Evolutionary conservation across 257 asterid species (phyloP).

Genomic region (Scutellaria barbata): DNA sequence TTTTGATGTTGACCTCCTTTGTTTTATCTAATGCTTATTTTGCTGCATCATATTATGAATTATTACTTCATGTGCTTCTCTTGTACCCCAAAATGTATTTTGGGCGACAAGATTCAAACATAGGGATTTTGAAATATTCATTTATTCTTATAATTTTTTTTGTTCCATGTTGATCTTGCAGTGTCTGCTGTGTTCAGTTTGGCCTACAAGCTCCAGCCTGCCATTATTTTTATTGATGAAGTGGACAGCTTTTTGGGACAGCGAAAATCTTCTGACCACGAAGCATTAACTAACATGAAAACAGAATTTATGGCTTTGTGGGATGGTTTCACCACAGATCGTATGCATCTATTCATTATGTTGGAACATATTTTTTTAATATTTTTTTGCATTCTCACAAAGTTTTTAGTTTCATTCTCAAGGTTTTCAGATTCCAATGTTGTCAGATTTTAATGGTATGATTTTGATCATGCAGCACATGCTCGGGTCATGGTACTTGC

Average conservation of each 20-base stretch:
- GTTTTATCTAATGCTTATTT: not conserved
- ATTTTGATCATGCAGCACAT: constrained; percentile 49
- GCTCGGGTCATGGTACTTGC: constrained; percentile 93
- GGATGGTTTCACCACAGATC: constrained; percentile 97
- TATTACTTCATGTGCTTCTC: constrained; percentile 3
- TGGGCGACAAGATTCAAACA: constrained; percentile 13
- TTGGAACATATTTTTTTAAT: not conserved
- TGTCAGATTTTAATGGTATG: constrained; percentile 9
- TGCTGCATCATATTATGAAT: not conserved
- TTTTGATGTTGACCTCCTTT: not conserved
- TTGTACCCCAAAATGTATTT: not conserved
- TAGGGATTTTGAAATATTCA: not conserved
- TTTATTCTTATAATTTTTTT: constrained; percentile 16
- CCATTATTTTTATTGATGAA: constrained; percentile 90
- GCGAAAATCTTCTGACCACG: constrained; percentile 81
- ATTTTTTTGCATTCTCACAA: not conserved
- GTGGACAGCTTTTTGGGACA: constrained; percentile 96
- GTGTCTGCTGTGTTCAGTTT: constrained; percentile 92
- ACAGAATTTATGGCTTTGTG: constrained; percentile 96
- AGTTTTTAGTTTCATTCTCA: not conserved
- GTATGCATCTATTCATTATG: constrained; percentile 52
- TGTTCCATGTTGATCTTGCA: constrained; percentile 38
- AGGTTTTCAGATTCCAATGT: not conserved
- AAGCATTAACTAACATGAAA: constrained; percentile 84
- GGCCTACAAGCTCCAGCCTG: constrained; percentile 95